Base-by-base conservation (phyloP, 805 yeast genomes). In the Candida glaebosa region DNA sequence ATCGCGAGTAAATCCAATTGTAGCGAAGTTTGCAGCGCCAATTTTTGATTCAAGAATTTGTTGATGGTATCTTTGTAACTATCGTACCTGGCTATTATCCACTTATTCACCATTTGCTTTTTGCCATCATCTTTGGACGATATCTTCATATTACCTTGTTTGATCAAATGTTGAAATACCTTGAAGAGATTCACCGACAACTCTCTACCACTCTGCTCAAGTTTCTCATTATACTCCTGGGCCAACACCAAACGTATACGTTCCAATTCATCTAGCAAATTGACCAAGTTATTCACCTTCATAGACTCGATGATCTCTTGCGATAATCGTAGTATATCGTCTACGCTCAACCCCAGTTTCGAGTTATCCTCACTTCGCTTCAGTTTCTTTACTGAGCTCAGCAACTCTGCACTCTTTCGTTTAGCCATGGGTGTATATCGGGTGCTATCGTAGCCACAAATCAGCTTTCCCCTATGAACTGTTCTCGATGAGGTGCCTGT, bases 31-130 rank as follows among this genome's bases (percentile, higher is more conserved):
- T 81, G 77, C 31, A 69, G 70, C 25, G 74, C 70, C 15, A 69
- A 57, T 2, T 64, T 52, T 2, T 61, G 49, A n/a, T 58, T 48
- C 3, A 83, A 60, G 38, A 76, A 58, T 12, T 59, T 56, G 18
- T 75, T 54, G 18, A 84, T 45, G 24, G 61, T 55, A 3, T 51
- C 50, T 51, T 82, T 79, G 63, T 67, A 85, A 17, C 65, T 60
- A 30, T 73, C 73, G 61, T 85, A 85, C 41, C 75, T 72, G 37
- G 75, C 72, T 41, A 69, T 67, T 30, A 87, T 58, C 91, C 95
- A 86, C 48, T 72, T 69, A 25, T 73, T 73, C n/a, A 82, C 73
- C 6, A 71, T 51, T 14, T 64, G 60, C 45, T 72, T 71, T 41
- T 76, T 73, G 26, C 73, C 80, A 33, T 71, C 71, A 5, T 58